A percentile compares a stretch with the other conserved stretches of the same genome.
These are phyloP conservation scores for Condylostoma magnum DNA, from an alignment of 169 alveolate genomes.

Conservation along the genomic window DNA sequence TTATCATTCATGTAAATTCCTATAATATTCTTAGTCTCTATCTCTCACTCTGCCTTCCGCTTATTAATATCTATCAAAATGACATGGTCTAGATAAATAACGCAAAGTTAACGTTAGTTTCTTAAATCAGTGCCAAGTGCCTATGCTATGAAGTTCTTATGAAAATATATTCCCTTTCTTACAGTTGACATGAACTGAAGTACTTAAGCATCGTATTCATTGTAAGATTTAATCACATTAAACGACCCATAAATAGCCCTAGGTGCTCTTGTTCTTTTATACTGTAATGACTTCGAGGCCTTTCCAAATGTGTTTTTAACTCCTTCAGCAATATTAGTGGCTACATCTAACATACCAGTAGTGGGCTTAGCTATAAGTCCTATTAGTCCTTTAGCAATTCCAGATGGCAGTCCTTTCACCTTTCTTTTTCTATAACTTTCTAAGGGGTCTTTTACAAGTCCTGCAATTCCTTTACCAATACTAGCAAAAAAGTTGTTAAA, in stretches of 20 bases:
- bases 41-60: not conserved
- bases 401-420: slow-evolving; percentile 58
- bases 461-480: slow-evolving; percentile 72
- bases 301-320: slow-evolving; percentile 72
- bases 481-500: slow-evolving; percentile 53
- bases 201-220: slow-evolving; percentile 53
- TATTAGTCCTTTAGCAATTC: slow-evolving; percentile 72
- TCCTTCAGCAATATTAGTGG: slow-evolving; percentile 82
- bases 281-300: slow-evolving; percentile 58
- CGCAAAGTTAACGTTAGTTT: not conserved
- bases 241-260: slow-evolving; percentile 75
- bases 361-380: slow-evolving; percentile 84
- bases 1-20: too few relatives aligned
- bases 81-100: not conserved
- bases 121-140: not conserved
- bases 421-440: slow-evolving; percentile 76
- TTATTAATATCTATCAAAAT: not conserved
- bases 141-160: not conserved
- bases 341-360: slow-evolving; percentile 81
- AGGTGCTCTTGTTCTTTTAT: slow-evolving; percentile 70
- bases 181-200: not conserved
- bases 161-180: not conserved
- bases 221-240: slow-evolving; percentile 41
- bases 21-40: too few relatives aligned
- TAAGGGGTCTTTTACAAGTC: slow-evolving; percentile 72